Evolutionary conservation across 495 filamentous ascomycete genomes (phyloP).

Genomic region (Mytilinidion resinicola): DNA sequence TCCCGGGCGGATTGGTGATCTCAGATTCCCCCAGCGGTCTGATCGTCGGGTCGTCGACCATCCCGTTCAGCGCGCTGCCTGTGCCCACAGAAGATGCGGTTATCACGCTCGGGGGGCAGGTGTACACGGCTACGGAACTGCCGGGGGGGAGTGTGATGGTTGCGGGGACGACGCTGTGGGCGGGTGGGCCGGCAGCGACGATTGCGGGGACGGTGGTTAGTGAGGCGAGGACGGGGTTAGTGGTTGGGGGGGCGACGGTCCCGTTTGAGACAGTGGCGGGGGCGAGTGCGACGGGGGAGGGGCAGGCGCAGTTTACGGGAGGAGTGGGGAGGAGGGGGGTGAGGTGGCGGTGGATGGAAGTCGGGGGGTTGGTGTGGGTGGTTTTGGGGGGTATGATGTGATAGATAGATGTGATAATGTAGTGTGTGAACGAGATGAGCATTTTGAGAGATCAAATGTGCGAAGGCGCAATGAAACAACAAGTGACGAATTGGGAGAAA

Average conservation of each 20-base stretch:
- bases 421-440: no score
- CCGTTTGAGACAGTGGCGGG: slow-evolving; percentile 8
- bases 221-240: slow-evolving; percentile 13
- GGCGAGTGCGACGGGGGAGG: neutral
- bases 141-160: neutral
- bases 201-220: slow-evolving; percentile 11
- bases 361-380: neutral
- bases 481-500: no score
- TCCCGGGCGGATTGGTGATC: slow-evolving; percentile 8
- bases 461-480: no score
- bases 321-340: neutral
- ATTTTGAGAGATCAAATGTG: no score
- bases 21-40: slow-evolving; percentile 7
- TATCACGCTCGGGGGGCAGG: slow-evolving; percentile 3
- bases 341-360: neutral
- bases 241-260: slow-evolving; percentile 3
- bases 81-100: neutral
- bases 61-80: slow-evolving; percentile 1
- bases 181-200: slow-evolving; percentile 10
- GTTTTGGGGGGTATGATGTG: neutral
- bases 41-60: slow-evolving; percentile 4
- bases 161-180: slow-evolving; percentile 1
- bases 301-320: neutral
- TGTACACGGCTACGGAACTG: slow-evolving; percentile 3
- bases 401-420: no score